Evolutionary conservation across 192 early-diverging fungal genomes (phyloP).

Genomic region (Coemansia sp.): DNA sequence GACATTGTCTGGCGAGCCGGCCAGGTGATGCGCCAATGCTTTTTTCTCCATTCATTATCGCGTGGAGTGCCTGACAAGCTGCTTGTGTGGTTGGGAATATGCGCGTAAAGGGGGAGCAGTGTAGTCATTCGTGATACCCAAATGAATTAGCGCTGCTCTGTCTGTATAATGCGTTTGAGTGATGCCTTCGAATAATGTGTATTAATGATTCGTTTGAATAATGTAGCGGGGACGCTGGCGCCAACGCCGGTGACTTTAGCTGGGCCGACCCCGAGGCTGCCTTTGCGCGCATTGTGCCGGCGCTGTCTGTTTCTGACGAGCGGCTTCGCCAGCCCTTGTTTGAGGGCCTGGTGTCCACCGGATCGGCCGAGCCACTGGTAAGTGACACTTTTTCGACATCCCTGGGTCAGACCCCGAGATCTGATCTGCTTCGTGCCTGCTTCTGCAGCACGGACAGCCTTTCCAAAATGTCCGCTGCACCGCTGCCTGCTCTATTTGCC

Average conservation of each 20-base stretch:
- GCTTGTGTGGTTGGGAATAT: background rate
- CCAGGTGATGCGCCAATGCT: background rate
- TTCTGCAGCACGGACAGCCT: background rate
- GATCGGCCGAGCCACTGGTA: conserved; percentile 50
- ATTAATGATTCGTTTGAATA: no score
- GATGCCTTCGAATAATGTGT: no score
- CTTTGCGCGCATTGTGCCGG: conserved; percentile 29
- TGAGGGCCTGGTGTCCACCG: conserved; percentile 47
- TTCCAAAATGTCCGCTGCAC: background rate
- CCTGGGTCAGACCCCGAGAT: no score
- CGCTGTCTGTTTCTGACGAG: conserved; percentile 30
- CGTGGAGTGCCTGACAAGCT: no score
- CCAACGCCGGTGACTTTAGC: conserved; percentile 4
- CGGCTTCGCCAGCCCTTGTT: conserved; percentile 30
- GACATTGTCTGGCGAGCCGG: background rate
- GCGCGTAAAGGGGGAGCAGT: background rate
- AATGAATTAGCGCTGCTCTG: background rate
- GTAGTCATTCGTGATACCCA: background rate
- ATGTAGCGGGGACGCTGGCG: conserved; percentile 1
- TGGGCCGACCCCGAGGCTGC: conserved; percentile 38
- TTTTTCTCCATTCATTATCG: no score
- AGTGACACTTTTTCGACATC: no score
- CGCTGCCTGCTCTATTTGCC: conserved; percentile 2
- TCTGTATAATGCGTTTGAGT: background rate
- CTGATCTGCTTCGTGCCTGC: conserved; percentile 7